Percentiles rank a stretch among this genome's conserved stretches.
Conservation (phyloP, 164 flowering plant species). For the Annona squamosa region DNA sequence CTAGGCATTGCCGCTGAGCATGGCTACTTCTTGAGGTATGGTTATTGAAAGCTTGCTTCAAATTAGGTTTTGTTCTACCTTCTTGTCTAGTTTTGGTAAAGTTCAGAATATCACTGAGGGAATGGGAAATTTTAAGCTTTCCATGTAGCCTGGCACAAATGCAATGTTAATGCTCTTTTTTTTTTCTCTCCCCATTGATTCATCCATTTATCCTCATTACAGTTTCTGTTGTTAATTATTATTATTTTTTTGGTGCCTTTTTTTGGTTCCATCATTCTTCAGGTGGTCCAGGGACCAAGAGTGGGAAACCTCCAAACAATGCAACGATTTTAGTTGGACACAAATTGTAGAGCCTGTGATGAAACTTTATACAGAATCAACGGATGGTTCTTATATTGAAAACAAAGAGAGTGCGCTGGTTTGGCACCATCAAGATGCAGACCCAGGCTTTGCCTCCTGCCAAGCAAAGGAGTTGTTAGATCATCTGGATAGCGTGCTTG, state of each 20-base stretch:
- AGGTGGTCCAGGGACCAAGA: conserved; percentile 36
- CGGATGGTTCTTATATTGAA: conserved; percentile 40
- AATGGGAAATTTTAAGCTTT: background rate
- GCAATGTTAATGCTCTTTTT: background rate
- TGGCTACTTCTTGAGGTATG: conserved; percentile 63
- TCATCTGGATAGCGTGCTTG: conserved; percentile 48
- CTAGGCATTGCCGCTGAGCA: conserved; percentile 82
- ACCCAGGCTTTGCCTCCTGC: conserved; percentile 39
- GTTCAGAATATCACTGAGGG: background rate
- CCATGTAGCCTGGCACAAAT: background rate
- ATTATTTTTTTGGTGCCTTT: background rate
- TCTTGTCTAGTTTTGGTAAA: background rate
- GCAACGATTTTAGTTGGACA: conserved; percentile 42
- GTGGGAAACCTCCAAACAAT: conserved; percentile 40
- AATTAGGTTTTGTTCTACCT: background rate
- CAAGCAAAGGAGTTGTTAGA: conserved; percentile 56
- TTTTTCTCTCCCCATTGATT: background rate
- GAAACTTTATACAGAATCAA: conserved; percentile 13
- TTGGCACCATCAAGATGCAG: conserved; percentile 50
- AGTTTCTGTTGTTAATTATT: background rate
- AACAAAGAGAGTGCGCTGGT: conserved; percentile 50
- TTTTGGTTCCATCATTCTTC: background rate
- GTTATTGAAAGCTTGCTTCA: background rate
- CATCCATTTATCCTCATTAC: background rate
- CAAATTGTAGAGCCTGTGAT: conserved; percentile 30